A percentile compares a stretch with the other conserved stretches of the same genome.
Evolutionary conservation across 108 stramenopile genomes (phyloP).

Genomic region (Schizochytrium sp.): DNA sequence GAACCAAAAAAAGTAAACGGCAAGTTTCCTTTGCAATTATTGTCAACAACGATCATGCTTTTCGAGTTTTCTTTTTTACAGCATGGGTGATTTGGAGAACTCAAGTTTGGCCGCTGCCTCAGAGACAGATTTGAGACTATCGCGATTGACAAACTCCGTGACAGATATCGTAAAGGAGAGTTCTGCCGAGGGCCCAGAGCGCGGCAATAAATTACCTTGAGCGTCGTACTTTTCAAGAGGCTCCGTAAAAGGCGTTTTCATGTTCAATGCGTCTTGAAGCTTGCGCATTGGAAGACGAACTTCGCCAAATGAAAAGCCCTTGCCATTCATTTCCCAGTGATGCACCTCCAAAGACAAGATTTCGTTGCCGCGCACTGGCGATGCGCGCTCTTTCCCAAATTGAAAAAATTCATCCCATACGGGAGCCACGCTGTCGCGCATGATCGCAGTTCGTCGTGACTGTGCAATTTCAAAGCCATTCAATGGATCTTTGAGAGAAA

Average conservation of each 20-base stretch:
- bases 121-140: background rate
- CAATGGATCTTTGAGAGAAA: background rate
- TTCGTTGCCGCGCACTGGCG: background rate
- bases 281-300: background rate
- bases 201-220: background rate
- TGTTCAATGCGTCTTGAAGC: background rate
- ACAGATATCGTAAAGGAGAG: background rate
- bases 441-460: background rate
- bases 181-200: background rate
- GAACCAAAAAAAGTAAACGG: background rate
- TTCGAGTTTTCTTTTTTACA: background rate
- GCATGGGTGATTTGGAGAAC: background rate
- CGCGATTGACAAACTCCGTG: background rate
- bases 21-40: too few species aligned
- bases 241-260: background rate
- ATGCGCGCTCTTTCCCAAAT: background rate
- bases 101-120: background rate
- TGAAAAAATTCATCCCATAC: background rate
- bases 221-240: background rate
- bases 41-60: too few species aligned
- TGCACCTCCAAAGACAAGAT: background rate
- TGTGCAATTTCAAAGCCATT: background rate
- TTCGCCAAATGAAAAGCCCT: background rate
- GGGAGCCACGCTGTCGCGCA: background rate
- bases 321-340: background rate